Conservation (phyloP, 1,284 basidiomycete species). For the Sanguinoderma infundibulare region DNA sequence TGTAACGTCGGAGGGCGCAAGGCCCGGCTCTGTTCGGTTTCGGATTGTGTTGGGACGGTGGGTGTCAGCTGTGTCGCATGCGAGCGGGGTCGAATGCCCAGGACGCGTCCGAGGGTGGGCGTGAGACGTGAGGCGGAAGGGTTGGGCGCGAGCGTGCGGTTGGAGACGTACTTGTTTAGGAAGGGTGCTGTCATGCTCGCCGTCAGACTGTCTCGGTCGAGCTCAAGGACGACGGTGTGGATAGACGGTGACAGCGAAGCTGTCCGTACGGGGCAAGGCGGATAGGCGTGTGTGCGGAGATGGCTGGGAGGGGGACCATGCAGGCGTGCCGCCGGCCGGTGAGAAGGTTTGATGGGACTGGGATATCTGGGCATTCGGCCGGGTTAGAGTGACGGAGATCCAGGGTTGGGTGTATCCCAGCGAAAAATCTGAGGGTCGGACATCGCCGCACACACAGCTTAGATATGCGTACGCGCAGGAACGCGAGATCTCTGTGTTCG, state of each 20-base stretch:
- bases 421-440: background rate
- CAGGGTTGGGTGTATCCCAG: background rate
- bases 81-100: background rate
- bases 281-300: background rate
- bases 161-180: background rate
- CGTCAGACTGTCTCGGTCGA: background rate
- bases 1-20: background rate
- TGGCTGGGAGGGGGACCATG: background rate
- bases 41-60: conserved; percentile 1
- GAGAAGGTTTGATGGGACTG: background rate
- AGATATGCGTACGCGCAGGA: conserved; percentile 2
- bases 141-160: background rate
- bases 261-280: background rate
- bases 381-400: background rate
- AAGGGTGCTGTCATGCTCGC: background rate
- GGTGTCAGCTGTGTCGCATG: background rate
- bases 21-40: conserved; percentile 1
- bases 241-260: background rate
- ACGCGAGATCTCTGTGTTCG: background rate
- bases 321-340: conserved; percentile 4
- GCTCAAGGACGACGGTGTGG: background rate
- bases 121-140: no score
- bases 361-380: background rate
- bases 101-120: no score
- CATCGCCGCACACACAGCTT: background rate